These are phyloP conservation scores for Lasiosphaeris hirsuta DNA, from an alignment of 495 filamentous ascomycete species.

Conservation along the genomic window DNA sequence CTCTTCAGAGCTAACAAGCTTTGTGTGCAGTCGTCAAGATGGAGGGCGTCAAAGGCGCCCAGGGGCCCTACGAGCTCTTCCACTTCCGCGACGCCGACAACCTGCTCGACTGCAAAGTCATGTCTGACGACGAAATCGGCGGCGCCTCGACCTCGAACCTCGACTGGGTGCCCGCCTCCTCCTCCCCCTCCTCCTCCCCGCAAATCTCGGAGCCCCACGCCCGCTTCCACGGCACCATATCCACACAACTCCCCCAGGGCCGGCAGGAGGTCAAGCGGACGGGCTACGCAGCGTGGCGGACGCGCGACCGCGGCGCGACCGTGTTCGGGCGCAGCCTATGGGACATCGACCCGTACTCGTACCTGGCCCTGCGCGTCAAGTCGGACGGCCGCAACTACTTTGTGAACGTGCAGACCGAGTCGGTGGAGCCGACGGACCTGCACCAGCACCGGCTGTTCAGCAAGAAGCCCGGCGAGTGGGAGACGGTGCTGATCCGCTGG, in stretches of 20 bases:
- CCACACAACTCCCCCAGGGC: constrained; percentile 74
- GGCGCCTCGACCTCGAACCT: constrained; percentile 74
- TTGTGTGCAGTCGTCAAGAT: constrained; percentile 35
- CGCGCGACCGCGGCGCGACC: constrained; percentile 52
- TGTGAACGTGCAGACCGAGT: constrained; percentile 93
- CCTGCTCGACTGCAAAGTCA: constrained; percentile 67
- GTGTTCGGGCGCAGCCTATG: constrained; percentile 79
- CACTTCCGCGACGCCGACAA: constrained; percentile 62
- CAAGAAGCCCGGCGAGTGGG: constrained; percentile 80
- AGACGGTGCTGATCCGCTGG: constrained; percentile 85
- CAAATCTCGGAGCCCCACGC: constrained; percentile 46
- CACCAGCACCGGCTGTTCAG: constrained; percentile 92
- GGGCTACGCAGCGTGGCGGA: constrained; percentile 91
- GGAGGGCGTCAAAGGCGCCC: constrained; percentile 55
- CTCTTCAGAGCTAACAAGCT: neutral
- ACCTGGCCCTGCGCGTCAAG: constrained; percentile 84
- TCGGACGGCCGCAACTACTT: constrained; percentile 90
- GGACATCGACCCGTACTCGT: constrained; percentile 86
- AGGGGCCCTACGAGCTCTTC: constrained; percentile 56
- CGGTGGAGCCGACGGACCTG: constrained; percentile 84
- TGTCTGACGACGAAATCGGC: constrained; percentile 83
- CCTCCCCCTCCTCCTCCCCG: constrained; percentile 40
- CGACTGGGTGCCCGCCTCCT: constrained; percentile 58
- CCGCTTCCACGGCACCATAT: constrained; percentile 84
- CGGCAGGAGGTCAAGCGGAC: constrained; percentile 64